Evolutionary conservation across 495 filamentous ascomycete species (phyloP), one percentile per base, ranked within the genome.

Genomic region (Clohesyomyces aquaticus): DNA sequence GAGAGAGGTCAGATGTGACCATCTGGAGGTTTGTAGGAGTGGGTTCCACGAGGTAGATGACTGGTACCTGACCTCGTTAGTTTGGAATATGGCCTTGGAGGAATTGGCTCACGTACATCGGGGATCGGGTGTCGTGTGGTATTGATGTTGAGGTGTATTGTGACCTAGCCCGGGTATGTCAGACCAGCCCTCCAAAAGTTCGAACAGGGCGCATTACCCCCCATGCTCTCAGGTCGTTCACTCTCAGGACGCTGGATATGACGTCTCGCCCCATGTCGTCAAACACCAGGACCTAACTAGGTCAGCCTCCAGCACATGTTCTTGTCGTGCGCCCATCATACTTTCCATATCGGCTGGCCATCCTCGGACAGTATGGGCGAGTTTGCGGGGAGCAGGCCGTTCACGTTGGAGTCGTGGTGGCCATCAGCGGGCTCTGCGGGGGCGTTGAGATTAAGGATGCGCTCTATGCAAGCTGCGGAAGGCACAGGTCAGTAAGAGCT

Each of bases 141-240:
- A 59, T 89, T 85, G 72, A 99, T 85, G 73, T 93, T 91, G 88
- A 98, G 87, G 77, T 99, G 94, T 79, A 98, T 96, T 14, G 95
- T 99, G 49, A 99, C 59, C 59, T 62, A 45, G 59, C 22, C 42
- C 18, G 10, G 21, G 23, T 16, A 32, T 48, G 22, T 53, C 27
- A 55, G 59, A 42, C 22, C 41, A 46, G 4, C 47, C 1, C 12
- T 38, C 18, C n/a, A 25, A 32, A 18, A 9, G 18, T 22, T 14
- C 11, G 19, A 23, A 47, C 2, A 46, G 55, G 55, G 11, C 21
- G 55, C 35, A 42, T 29, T 62, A 55, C 89, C 11, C 95, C 95
- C 86, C 91, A 93, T 46, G 88, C 85, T 59, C 94, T 81, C 61
- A 98, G 82, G 76, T 98, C 93, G 65, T 91, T 96, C 32, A 98